Evolutionary conservation across 257 asterid species (phyloP).

Genomic region (Handroanthus guayacan): DNA sequence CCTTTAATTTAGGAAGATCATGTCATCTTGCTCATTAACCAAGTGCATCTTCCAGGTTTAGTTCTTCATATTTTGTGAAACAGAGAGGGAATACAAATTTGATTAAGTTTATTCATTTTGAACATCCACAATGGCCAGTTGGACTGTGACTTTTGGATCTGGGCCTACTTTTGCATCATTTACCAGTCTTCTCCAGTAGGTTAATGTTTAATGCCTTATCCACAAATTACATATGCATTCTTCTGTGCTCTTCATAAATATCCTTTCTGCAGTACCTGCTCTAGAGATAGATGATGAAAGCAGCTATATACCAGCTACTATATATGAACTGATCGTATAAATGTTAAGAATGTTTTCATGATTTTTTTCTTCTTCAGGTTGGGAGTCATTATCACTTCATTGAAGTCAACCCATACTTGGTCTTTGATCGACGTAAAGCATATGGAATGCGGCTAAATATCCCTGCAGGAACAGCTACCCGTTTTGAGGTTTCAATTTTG

Average conservation of each 20-base stretch:
- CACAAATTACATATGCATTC: background rate
- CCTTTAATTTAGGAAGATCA: background rate
- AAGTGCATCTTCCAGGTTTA: slow-evolving; percentile 9
- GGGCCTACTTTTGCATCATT: slow-evolving; percentile 24
- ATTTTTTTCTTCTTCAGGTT: slow-evolving; percentile 58
- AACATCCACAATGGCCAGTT: slow-evolving; percentile 23
- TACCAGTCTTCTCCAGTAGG: slow-evolving; percentile 17
- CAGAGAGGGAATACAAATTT: slow-evolving; percentile 12
- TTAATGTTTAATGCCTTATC: slow-evolving; percentile 6
- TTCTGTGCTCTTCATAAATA: slow-evolving; percentile 16
- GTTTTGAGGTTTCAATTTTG: slow-evolving; percentile 79
- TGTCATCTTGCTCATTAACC: slow-evolving; percentile 22
- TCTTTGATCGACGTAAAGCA: slow-evolving; percentile 81
- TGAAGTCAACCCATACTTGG: slow-evolving; percentile 84
- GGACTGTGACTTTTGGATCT: slow-evolving; percentile 32
- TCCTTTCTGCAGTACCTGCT: slow-evolving; percentile 10
- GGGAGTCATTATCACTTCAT: slow-evolving; percentile 98
- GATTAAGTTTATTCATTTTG: slow-evolving; percentile 17
- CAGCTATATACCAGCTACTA: slow-evolving; percentile 25
- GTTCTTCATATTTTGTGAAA: slow-evolving; percentile 7
- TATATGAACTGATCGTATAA: slow-evolving; percentile 24
- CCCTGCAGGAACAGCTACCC: slow-evolving; percentile 95
- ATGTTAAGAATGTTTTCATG: slow-evolving; percentile 22
- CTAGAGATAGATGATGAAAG: slow-evolving; percentile 23
- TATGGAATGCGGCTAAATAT: slow-evolving; percentile 86